A percentile compares a stretch with the other conserved stretches of the same genome.
Evolutionary conservation across 495 filamentous ascomycete genomes (phyloP).

Genomic region (Podospora sp.): DNA sequence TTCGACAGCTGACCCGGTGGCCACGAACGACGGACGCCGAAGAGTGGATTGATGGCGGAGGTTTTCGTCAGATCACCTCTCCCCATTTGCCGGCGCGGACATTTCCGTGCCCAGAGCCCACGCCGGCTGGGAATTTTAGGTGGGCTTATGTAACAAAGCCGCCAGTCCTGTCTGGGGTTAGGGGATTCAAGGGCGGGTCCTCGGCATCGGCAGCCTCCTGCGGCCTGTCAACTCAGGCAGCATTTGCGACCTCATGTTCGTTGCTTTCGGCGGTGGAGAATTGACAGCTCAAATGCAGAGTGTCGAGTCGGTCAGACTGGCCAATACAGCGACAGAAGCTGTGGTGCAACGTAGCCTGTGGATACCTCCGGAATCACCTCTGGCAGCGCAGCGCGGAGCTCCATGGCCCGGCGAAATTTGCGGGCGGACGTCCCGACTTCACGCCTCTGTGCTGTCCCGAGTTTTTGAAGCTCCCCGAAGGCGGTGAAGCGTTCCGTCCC

Average conservation of each 20-base stretch:
- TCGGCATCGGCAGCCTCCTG: not conserved
- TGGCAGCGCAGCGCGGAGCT: too few species aligned
- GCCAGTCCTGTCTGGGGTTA: not conserved
- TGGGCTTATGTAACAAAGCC: not conserved
- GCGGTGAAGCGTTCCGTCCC: not conserved
- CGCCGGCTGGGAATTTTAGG: not conserved
- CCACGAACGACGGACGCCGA: not conserved
- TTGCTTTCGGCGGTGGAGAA: not conserved
- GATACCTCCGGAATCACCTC: not conserved
- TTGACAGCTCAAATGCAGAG: not conserved
- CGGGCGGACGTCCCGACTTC: not conserved
- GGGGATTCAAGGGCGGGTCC: not conserved
- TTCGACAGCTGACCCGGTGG: not conserved
- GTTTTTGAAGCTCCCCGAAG: not conserved
- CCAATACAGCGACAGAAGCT: not conserved
- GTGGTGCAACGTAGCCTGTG: not conserved
- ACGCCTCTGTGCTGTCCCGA: not conserved
- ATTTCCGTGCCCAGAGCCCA: not conserved
- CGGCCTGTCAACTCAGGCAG: not conserved
- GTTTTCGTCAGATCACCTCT: not conserved
- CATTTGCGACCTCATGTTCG: not conserved
- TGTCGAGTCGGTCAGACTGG: not conserved
- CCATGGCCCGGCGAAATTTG: not conserved
- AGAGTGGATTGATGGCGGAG: not conserved
- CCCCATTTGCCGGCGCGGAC: not conserved